phyloP scores from a whole-genome alignment of 768 basidiomycete species.

The Nidularia pulvinata region DNA sequence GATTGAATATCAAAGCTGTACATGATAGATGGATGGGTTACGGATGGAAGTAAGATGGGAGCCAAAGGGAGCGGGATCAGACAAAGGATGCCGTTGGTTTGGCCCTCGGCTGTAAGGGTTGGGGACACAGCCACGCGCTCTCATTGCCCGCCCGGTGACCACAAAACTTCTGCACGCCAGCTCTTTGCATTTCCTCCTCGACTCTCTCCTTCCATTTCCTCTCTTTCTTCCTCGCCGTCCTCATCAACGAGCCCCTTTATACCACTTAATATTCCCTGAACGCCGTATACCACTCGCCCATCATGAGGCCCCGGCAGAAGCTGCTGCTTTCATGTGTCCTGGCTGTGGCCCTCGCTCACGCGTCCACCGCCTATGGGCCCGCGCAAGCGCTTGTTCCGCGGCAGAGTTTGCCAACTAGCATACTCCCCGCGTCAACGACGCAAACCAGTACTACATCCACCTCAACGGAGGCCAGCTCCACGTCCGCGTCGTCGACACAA shows the following conservation, averaged over 20 bases:
- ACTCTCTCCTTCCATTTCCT: neutral
- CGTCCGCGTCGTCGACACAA: slow-evolving; percentile 7
- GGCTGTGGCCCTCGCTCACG: slow-evolving; percentile 13
- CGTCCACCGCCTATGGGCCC: slow-evolving; percentile 11
- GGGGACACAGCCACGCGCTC: too few relatives aligned
- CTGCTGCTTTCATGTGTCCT: slow-evolving; percentile 22
- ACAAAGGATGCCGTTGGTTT: too few relatives aligned
- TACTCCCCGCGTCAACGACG: neutral
- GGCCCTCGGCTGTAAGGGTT: too few relatives aligned
- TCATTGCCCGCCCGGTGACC: too few relatives aligned
- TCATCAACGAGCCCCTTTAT: slow-evolving; percentile 1
- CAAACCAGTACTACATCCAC: slow-evolving; percentile 6
- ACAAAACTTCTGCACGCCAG: neutral
- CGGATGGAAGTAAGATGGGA: too few relatives aligned
- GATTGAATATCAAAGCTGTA: too few relatives aligned
- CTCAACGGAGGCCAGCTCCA: slow-evolving; percentile 4
- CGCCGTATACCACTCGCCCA: too few relatives aligned
- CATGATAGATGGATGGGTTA: too few relatives aligned
- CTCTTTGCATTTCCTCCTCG: neutral
- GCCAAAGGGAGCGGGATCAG: too few relatives aligned
- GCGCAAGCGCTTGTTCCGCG: slow-evolving; percentile 1
- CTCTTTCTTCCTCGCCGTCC: slow-evolving; percentile 2
- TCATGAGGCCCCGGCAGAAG: slow-evolving; percentile 19
- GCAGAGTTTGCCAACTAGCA: neutral
- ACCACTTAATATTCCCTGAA: slow-evolving; percentile 1